A percentile compares a stretch with the other conserved stretches of the same genome.
Conservation (phyloP, 2,329 filamentous ascomycete genomes). For the Colletotrichum plurivorum region DNA sequence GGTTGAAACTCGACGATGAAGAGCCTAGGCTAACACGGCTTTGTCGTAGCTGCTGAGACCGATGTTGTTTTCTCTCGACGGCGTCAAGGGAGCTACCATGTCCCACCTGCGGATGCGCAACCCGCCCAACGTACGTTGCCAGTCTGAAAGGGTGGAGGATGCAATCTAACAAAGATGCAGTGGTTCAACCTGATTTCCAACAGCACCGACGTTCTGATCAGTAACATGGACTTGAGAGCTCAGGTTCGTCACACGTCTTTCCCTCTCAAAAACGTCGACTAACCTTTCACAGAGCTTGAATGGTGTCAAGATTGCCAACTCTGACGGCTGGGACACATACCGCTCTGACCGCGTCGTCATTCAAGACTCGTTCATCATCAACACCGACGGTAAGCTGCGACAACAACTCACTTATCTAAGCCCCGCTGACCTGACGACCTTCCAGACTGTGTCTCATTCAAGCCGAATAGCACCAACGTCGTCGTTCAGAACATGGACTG, state of each 20-base stretch:
- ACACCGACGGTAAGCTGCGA: conserved; percentile 65
- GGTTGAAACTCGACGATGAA: not conserved
- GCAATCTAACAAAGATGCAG: conserved; percentile 30
- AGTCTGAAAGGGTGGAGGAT: too few species aligned
- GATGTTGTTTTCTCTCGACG: conserved; percentile 34
- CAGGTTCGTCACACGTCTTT: not conserved
- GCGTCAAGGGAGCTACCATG: conserved; percentile 26
- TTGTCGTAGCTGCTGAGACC: conserved; percentile 14
- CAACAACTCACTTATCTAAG: too few species aligned
- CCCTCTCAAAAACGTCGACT: conserved; percentile 40
- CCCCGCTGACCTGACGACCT: not conserved
- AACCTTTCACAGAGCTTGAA: conserved; percentile 60
- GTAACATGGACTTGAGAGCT: conserved; percentile 68
- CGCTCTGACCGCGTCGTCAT: conserved; percentile 75
- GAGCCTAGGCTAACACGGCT: not conserved
- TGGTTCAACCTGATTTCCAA: conserved; percentile 74
- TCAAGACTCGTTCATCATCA: conserved; percentile 75
- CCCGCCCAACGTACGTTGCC: conserved; percentile 54
- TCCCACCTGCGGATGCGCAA: conserved; percentile 64
- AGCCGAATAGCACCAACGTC: conserved; percentile 79
- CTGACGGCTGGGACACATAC: conserved; percentile 66
- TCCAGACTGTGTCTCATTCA: conserved; percentile 77
- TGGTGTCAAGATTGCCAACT: conserved; percentile 75
- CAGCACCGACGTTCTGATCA: conserved; percentile 74
- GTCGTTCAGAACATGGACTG: conserved; percentile 77